phyloP scores from a whole-genome alignment of 2,329 filamentous ascomycete genomes.

The Ascochyta pisi region DNA sequence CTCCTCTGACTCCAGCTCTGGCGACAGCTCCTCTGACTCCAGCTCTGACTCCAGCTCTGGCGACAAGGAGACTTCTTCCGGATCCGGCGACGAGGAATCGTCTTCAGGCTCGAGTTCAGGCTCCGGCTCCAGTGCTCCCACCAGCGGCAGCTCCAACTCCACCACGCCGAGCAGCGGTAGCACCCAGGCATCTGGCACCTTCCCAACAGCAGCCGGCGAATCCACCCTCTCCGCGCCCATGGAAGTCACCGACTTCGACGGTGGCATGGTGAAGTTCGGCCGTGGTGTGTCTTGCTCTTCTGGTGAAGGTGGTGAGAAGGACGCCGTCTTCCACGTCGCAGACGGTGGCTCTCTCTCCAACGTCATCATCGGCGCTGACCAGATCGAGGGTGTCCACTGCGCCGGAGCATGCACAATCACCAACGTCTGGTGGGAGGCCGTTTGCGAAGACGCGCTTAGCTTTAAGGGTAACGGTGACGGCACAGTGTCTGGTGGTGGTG shows the following conservation, averaged over 20 bases:
- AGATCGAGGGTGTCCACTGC: slow-evolving; percentile 62
- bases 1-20: no score
- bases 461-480: slow-evolving; percentile 46
- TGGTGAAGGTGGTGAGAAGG: slow-evolving; percentile 53
- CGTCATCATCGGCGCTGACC: slow-evolving; percentile 60
- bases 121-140: neutral
- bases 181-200: slow-evolving; percentile 24
- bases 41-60: neutral
- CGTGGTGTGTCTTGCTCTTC: slow-evolving; percentile 43
- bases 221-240: slow-evolving; percentile 27
- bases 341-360: slow-evolving; percentile 61
- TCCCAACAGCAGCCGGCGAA: slow-evolving; percentile 30
- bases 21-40: neutral
- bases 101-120: neutral
- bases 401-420: slow-evolving; percentile 56
- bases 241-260: slow-evolving; percentile 33
- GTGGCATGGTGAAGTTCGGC: slow-evolving; percentile 30
- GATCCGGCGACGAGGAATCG: neutral
- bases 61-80: neutral
- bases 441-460: slow-evolving; percentile 51
- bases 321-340: slow-evolving; percentile 62
- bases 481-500: slow-evolving; percentile 51
- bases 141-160: slow-evolving; percentile 7
- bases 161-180: slow-evolving; percentile 12
- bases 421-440: slow-evolving; percentile 55